Base-by-base conservation (phyloP, 192 early-diverging fungal species). In the Chytriomyces sp. region DNA sequence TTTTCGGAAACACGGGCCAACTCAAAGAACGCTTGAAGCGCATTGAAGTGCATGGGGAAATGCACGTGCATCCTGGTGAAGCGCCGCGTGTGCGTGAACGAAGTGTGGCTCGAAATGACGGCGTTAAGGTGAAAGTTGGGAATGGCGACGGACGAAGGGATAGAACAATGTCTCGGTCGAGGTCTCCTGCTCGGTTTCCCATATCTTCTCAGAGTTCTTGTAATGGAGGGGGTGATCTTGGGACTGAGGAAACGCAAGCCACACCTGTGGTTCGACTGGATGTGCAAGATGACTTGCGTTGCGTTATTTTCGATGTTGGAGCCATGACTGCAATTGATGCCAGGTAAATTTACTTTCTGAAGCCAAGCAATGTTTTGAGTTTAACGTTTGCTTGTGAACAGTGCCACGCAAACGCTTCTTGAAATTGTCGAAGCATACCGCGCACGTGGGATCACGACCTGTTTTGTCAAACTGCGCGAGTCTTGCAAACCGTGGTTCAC, bases 1-100 rank as follows among this genome's bases (percentile, higher is more conserved):
- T 94, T 81, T 99, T 99, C 89, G 97, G 97, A 60, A 99, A 99
- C 78, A 92, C 93, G 35, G 97, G 97, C 5, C 96, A 98, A 84
- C 86, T 99, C 59, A 95, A 96, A 82, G 98, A 98, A 67, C 86
- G 97, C 11, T 83, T 99, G 45, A 93, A 95, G 61, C 92, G 98
- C 35, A 82, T 98, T 45, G 98, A 99, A 76, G 85, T 93, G 77
- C 95, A 95, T 84, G 97, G 98, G 45, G 95, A 96, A 77, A 91
- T 98, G 86, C 89, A 91, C 13, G 93, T 96, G 28, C 98, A 99
- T 83, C 98, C 98, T 6, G 95, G 95, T 0, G 96, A 98, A 78
- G 90, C 90, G 16, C 93, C 97, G 11, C 89, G 77, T 28, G 20
- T 20, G 53, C 11, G 53, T 0, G 13, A 57, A 57, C 53, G 53